A percentile compares a stretch with the other conserved stretches of the same genome.
phyloP scores from a whole-genome alignment of 805 yeast genomes.

The Hemisphaericaspora nanyangensis region DNA sequence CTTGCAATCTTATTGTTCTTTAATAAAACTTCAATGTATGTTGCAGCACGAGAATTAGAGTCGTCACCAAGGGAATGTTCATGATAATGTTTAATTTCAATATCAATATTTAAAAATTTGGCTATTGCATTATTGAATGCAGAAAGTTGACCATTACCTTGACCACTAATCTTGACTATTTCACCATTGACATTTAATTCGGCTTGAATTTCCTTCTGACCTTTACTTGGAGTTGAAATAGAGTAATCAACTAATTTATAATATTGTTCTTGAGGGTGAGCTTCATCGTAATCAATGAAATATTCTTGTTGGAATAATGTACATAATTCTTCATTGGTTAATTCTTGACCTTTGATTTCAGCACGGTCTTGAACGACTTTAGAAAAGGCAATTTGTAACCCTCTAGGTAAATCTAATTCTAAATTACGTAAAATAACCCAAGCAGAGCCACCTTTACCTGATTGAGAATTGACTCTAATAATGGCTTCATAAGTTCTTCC shows the following conservation, averaged over 20 bases:
- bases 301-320: slow-evolving; percentile 62
- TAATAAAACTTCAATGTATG: slow-evolving; percentile 49
- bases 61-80: slow-evolving; percentile 80
- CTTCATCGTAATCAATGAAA: slow-evolving; percentile 35
- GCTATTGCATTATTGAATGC: slow-evolving; percentile 64
- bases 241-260: slow-evolving; percentile 46
- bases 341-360: slow-evolving; percentile 69
- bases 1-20: slow-evolving; percentile 30
- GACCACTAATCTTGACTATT: slow-evolving; percentile 44
- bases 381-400: slow-evolving; percentile 73
- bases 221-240: slow-evolving; percentile 34
- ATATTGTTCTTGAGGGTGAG: slow-evolving; percentile 21
- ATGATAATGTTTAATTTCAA: slow-evolving; percentile 66
- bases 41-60: slow-evolving; percentile 68
- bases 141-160: slow-evolving; percentile 82
- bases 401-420: slow-evolving; percentile 79
- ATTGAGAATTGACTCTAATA: slow-evolving; percentile 81
- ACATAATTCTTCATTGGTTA: slow-evolving; percentile 60
- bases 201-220: slow-evolving; percentile 44
- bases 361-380: slow-evolving; percentile 66
- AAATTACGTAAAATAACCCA: slow-evolving; percentile 77
- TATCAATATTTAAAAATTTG: slow-evolving; percentile 40
- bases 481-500: slow-evolving; percentile 92
- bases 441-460: slow-evolving; percentile 88
- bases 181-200: slow-evolving; percentile 46